phyloP scores from a whole-genome alignment of 129 eudicot genomes.

The Calendula officinalis region DNA sequence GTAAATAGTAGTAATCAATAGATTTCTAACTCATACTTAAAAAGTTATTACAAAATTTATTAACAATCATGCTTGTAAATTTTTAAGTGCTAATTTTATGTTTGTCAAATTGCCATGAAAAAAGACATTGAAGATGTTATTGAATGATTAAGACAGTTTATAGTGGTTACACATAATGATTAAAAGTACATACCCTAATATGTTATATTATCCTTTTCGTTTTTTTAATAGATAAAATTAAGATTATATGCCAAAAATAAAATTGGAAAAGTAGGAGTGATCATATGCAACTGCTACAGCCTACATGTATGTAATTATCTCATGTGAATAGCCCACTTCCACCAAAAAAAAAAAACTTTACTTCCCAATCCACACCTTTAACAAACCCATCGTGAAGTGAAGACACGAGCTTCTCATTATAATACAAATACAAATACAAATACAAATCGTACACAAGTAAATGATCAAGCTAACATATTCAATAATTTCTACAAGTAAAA shows the following conservation, averaged over 20 bases:
- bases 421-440: no score
- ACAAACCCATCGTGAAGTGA: not conserved
- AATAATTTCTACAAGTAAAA: no score
- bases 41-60: not conserved
- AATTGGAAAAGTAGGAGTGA: constrained; percentile 22
- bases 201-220: not conserved
- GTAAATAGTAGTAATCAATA: no score
- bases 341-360: constrained; percentile 27
- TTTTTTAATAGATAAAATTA: not conserved
- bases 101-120: not conserved
- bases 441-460: no score
- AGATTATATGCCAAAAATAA: not conserved
- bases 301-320: constrained; percentile 22
- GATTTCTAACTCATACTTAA: no score
- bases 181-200: no score
- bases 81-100: not conserved
- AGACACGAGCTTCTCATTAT: no score
- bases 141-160: not conserved
- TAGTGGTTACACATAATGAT: not conserved
- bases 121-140: no score
- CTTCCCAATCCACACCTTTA: constrained; percentile 31
- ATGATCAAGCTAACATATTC: no score
- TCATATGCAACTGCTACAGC: constrained; percentile 16
- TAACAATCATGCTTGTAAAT: not conserved
- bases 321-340: constrained; percentile 29